Evolutionary conservation across 2,329 filamentous ascomycete genomes (phyloP).

Genomic region (Reticulascus tulasneorum): DNA sequence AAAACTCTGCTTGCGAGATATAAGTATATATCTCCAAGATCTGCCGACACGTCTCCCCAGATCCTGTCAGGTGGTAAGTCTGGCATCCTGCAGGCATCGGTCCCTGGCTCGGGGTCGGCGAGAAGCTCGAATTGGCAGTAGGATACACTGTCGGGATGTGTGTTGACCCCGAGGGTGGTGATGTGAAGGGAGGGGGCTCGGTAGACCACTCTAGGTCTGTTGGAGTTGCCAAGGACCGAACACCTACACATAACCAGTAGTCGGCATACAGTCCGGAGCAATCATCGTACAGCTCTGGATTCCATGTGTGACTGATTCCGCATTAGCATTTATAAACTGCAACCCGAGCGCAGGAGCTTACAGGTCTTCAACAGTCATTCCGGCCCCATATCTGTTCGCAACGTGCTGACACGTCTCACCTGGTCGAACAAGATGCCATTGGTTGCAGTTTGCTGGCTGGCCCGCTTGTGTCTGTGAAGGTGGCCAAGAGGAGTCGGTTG

Average conservation of each 20-base stretch:
- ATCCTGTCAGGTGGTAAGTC: conserved; percentile 7
- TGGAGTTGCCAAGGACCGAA: background rate
- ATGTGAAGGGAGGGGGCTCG: conserved; percentile 5
- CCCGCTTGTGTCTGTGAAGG: conserved; percentile 16
- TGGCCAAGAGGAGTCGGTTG: conserved; percentile 10
- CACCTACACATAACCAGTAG: conserved; percentile 1
- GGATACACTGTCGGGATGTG: background rate
- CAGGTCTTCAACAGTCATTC: background rate
- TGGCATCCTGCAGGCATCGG: conserved; percentile 10
- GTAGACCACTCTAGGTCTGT: conserved; percentile 5
- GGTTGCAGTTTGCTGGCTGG: conserved; percentile 12
- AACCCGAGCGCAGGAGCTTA: no score
- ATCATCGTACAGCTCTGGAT: conserved; percentile 10
- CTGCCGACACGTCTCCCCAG: conserved; percentile 11
- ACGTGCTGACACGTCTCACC: conserved; percentile 7
- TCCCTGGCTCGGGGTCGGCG: conserved; percentile 5
- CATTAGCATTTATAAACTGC: no score
- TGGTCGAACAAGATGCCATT: conserved; percentile 8
- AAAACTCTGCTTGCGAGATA: conserved; percentile 21
- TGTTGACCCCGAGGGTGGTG: conserved; percentile 1
- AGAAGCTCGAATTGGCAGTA: conserved; percentile 6
- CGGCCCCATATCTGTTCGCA: conserved; percentile 3
- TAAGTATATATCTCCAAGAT: conserved; percentile 8
- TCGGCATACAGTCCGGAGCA: conserved; percentile 8
- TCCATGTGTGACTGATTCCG: conserved; percentile 13